These are phyloP conservation scores for Camillea tinctor DNA, from an alignment of 2,329 filamentous ascomycete species.

Conservation along the genomic window DNA sequence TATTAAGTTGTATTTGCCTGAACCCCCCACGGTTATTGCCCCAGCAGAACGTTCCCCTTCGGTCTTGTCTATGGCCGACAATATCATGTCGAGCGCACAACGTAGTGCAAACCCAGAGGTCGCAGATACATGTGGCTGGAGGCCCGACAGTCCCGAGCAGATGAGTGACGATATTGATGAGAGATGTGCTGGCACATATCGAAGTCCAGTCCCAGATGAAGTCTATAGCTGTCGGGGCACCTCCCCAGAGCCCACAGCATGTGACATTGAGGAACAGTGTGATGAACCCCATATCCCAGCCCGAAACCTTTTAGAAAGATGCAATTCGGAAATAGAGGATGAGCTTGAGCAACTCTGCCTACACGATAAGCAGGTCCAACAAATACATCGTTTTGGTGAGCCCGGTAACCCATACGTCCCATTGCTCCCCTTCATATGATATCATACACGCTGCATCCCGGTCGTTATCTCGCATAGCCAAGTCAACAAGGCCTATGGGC, in stretches of 20 bases:
- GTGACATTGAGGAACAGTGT: constrained; percentile 24
- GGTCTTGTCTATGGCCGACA: constrained; percentile 8
- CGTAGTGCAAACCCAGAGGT: constrained; percentile 9
- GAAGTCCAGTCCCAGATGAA: constrained; percentile 5
- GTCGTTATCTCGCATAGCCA: too few relatives aligned
- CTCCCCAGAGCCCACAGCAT: constrained; percentile 23
- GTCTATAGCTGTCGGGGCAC: constrained; percentile 28
- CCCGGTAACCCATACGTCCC: neutral
- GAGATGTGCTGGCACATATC: neutral
- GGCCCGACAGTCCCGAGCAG: neutral
- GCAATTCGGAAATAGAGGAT: constrained; percentile 16
- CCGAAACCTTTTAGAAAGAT: constrained; percentile 3
- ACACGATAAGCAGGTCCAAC: neutral
- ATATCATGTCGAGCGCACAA: constrained; percentile 11
- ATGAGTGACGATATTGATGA: neutral
- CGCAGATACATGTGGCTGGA: constrained; percentile 11
- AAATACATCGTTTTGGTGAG: neutral
- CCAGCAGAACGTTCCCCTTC: neutral
- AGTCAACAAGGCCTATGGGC: too few relatives aligned
- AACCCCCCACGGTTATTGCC: neutral
- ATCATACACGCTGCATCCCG: too few relatives aligned
- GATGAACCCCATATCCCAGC: constrained; percentile 7
- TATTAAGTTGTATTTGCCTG: constrained; percentile 2
- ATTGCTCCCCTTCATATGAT: too few relatives aligned
- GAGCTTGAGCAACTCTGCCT: constrained; percentile 4